Evolutionary conservation across 257 asterid genomes (phyloP).

Genomic region (Avicennia marina): DNA sequence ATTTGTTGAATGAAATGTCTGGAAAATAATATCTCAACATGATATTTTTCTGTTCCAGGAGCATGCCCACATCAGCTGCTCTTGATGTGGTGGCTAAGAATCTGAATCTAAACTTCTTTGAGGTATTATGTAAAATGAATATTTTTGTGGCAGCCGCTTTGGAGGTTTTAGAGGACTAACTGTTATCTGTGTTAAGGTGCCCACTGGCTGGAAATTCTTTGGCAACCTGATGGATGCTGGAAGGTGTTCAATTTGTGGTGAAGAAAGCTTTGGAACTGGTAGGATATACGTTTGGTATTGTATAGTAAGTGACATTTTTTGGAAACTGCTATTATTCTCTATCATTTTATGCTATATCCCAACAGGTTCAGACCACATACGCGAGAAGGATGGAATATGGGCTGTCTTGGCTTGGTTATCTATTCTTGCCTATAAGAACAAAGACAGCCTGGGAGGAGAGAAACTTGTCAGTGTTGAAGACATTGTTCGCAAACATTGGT

Average conservation of each 20-base stretch:
- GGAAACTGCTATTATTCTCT: background rate
- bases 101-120: constrained; percentile 86
- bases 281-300: constrained; percentile 12
- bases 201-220: constrained; percentile 99
- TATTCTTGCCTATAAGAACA: constrained; percentile 85
- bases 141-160: background rate
- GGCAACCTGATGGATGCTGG: constrained; percentile 99
- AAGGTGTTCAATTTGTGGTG: constrained; percentile 97
- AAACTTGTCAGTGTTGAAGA: constrained; percentile 87
- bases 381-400: constrained; percentile 99
- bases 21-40: constrained; percentile 8
- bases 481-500: constrained; percentile 95
- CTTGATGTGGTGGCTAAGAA: constrained; percentile 92
- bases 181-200: constrained; percentile 51
- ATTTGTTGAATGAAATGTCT: background rate
- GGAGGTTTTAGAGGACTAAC: constrained; percentile 23
- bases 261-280: constrained; percentile 99
- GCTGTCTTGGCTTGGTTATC: constrained; percentile 98
- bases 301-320: background rate
- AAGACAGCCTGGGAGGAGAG: constrained; percentile 64
- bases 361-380: constrained; percentile 95
- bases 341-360: constrained; percentile 9
- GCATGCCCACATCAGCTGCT: constrained; percentile 99
- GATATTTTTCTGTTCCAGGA: constrained; percentile 49
- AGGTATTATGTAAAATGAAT: constrained; percentile 42